Evolutionary conservation across 331 rosid genomes (phyloP).

Genomic region (Pyrus hybrid): DNA sequence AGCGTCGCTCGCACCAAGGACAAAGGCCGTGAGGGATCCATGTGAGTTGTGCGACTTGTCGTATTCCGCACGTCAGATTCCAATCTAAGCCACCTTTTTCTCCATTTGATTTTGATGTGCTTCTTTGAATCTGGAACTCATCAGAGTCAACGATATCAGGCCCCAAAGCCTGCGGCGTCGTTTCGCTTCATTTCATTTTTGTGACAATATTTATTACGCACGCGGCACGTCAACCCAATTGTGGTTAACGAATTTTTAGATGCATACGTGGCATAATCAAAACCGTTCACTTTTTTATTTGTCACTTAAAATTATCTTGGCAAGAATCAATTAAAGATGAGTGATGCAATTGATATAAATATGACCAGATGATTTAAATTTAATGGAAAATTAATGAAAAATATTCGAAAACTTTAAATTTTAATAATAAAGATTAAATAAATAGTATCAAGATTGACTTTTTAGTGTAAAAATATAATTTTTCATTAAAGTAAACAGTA

Average conservation of each 20-base stretch:
- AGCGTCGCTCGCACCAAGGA: slow-evolving; percentile 4
- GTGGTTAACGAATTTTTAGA: no score
- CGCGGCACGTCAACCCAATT: no score
- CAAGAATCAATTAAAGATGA: not conserved
- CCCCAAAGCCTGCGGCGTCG: no score
- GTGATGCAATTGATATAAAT: no score
- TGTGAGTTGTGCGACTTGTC: slow-evolving; percentile 42
- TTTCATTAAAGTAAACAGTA: no score
- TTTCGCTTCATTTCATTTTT: not conserved
- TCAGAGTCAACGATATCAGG: not conserved
- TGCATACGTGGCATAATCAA: no score
- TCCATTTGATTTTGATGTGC: not conserved
- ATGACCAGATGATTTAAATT: not conserved
- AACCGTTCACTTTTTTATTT: no score
- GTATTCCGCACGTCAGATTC: slow-evolving; percentile 9
- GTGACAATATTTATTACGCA: no score
- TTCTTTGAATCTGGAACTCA: not conserved
- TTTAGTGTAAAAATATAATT: no score
- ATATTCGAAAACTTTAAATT: no score
- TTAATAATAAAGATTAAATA: rapidly evolving
- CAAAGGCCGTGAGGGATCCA: slow-evolving; percentile 34
- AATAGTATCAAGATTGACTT: no score
- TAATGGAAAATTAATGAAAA: no score
- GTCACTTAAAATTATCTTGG: not conserved
- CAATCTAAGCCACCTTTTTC: not conserved